A percentile compares a stretch with the other conserved stretches of the same genome.
Conservation (phyloP, 1,139 yeast species). For the Taphrina betulina region DNA sequence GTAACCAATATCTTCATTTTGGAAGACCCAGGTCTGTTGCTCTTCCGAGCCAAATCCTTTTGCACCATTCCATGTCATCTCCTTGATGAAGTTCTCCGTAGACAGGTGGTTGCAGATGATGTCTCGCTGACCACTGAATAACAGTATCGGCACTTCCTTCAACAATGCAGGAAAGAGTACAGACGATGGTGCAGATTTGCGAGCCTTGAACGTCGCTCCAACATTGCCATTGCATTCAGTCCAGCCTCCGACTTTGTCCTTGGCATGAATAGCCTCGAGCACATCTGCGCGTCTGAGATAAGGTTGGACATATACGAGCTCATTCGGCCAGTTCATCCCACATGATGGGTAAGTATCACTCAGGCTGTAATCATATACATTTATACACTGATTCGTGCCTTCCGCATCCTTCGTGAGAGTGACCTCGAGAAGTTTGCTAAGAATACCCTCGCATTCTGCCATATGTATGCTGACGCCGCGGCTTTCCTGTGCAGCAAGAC, state of each 20-base stretch:
- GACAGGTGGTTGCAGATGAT: slow-evolving; percentile 84
- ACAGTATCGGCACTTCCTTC: slow-evolving; percentile 59
- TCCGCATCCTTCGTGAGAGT: slow-evolving; percentile 37
- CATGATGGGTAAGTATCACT: slow-evolving; percentile 78
- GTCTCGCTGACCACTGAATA: slow-evolving; percentile 88
- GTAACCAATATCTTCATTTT: slow-evolving; percentile 42
- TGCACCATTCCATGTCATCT: slow-evolving; percentile 66
- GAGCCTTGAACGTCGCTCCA: slow-evolving; percentile 53
- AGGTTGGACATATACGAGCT: slow-evolving; percentile 56
- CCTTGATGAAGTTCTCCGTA: slow-evolving; percentile 61
- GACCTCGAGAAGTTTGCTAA: slow-evolving; percentile 39
- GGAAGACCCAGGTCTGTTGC: slow-evolving; percentile 41
- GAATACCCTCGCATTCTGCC: slow-evolving; percentile 42
- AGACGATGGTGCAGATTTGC: slow-evolving; percentile 60
- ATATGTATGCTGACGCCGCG: slow-evolving; percentile 41
- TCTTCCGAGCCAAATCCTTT: slow-evolving; percentile 53
- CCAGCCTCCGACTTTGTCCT: slow-evolving; percentile 55
- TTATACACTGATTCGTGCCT: slow-evolving; percentile 57
- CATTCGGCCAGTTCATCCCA: slow-evolving; percentile 94
- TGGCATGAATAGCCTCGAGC: slow-evolving; percentile 52
- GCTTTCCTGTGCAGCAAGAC: slow-evolving; percentile 43
- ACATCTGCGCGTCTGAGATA: slow-evolving; percentile 62
- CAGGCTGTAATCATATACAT: slow-evolving; percentile 77
- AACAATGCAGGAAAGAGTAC: slow-evolving; percentile 65
- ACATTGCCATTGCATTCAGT: slow-evolving; percentile 71